These are phyloP conservation scores for Kwoniella shandongensis DNA, from an alignment of 768 basidiomycete genomes.

Conservation along the genomic window DNA sequence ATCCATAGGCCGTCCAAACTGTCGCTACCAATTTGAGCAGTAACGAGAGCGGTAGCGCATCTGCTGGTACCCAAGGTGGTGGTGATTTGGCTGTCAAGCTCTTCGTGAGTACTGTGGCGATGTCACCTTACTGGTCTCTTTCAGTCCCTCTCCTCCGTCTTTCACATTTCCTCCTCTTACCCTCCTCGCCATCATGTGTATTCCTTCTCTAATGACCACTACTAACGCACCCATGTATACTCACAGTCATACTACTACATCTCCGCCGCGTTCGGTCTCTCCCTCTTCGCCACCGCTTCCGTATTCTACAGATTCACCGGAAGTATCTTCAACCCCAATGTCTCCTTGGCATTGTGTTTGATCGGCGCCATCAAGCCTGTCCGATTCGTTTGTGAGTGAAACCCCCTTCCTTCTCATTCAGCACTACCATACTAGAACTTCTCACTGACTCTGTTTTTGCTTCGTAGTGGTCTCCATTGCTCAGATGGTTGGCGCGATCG, in stretches of 20 bases:
- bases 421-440: neutral
- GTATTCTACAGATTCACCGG: slow-evolving; percentile 52
- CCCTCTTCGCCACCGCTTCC: slow-evolving; percentile 42
- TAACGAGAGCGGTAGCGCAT: slow-evolving; percentile 8
- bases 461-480: slow-evolving; percentile 30
- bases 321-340: slow-evolving; percentile 47
- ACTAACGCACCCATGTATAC: too few relatives aligned
- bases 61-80: slow-evolving; percentile 6
- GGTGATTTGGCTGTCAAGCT: slow-evolving; percentile 13
- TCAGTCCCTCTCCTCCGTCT: too few relatives aligned
- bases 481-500: slow-evolving; percentile 44
- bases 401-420: too few relatives aligned
- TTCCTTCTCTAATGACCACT: too few relatives aligned
- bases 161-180: too few relatives aligned
- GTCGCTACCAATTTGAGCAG: slow-evolving; percentile 29
- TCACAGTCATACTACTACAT: slow-evolving; percentile 42
- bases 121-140: too few relatives aligned
- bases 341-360: slow-evolving; percentile 44
- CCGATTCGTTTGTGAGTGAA: slow-evolving; percentile 43
- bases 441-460: neutral
- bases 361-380: slow-evolving; percentile 47
- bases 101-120: slow-evolving; percentile 16
- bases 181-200: too few relatives aligned
- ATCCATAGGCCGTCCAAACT: slow-evolving; percentile 36
- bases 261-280: slow-evolving; percentile 42